Evolutionary conservation across 768 basidiomycete genomes (phyloP), one percentile per base, ranked within the genome.

Genomic region (Kwoniella sp.): DNA sequence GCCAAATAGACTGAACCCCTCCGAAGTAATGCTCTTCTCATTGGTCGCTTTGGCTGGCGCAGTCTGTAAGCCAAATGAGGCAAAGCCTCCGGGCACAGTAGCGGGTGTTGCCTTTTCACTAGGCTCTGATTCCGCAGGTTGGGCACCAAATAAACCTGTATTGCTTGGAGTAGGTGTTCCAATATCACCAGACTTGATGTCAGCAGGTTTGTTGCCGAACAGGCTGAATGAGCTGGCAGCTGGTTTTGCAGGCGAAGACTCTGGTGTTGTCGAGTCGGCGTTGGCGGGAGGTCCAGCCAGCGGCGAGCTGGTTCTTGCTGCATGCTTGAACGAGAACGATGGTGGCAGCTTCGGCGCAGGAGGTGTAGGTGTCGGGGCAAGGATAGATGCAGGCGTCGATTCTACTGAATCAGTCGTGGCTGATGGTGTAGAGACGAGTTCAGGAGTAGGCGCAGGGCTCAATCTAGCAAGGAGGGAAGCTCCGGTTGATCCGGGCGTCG

Each of bases 291-390:
- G 75, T 21, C 68, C 68, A 55, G 61, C 67, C 5, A 77, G 60
- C 12, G 75, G 75, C 0, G 73, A 74, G 60, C 68, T 68, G 0
- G 72, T 72, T 15, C 61, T 56, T 6, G 72, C 67, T 21, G 75
- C 75, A 55, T 76, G 71, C 40, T 68, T 69, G 52, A 67, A 63
- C 1, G 46, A 60, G 60, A 69, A 74, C 26, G 56, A 51, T 19
- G 55, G 49, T 10, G 58, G 48, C 5, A 58, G 40, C 24, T 65
- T 70, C 19, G 64, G 40, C 36, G 30, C 25, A 15, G 47, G 53
- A 7, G 51, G 48, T 33, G 58, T 46, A 21, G 63, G 13, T 24
- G 36, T 26, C n/a, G 49, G 37, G 8, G 44, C 4, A 21, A 58
- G 21, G 10, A 49, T 26, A 27, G 46, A n/a, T 21, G 40, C 44